Conservation (phyloP, 768 basidiomycete genomes). For the Kwoniella heveanensis region DNA sequence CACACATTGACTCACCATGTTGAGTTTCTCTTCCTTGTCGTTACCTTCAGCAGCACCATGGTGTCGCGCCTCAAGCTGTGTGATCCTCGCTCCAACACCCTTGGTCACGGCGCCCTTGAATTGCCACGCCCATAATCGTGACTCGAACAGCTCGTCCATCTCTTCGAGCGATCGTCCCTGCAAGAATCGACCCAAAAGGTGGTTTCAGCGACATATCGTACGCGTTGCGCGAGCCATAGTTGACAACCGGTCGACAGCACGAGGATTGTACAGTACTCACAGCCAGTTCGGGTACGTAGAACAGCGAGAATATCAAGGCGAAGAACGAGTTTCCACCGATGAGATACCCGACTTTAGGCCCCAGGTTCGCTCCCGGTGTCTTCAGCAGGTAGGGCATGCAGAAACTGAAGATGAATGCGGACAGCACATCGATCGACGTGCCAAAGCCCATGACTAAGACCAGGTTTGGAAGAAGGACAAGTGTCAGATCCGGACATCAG, state of each 20-base stretch:
- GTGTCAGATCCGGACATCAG: too few relatives aligned
- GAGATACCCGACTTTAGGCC: slow-evolving; percentile 15
- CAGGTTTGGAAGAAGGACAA: too few relatives aligned
- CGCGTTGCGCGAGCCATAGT: too few relatives aligned
- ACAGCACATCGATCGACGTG: slow-evolving; percentile 16
- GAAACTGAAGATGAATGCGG: slow-evolving; percentile 10
- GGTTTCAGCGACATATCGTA: too few relatives aligned
- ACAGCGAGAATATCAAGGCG: slow-evolving; percentile 13
- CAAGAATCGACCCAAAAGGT: too few relatives aligned
- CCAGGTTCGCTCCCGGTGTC: slow-evolving; percentile 5
- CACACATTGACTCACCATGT: not conserved
- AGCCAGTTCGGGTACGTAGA: slow-evolving; percentile 15
- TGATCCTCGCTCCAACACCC: slow-evolving; percentile 3
- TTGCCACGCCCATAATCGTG: slow-evolving; percentile 3
- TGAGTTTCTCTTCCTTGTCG: not conserved
- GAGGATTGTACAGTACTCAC: not conserved
- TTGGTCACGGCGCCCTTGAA: not conserved
- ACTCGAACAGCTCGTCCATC: slow-evolving; percentile 12
- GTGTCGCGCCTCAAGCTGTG: not conserved
- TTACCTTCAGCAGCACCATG: not conserved
- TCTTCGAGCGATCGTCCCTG: slow-evolving; percentile 13
- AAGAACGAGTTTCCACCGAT: slow-evolving; percentile 12
- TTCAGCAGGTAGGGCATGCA: slow-evolving; percentile 13
- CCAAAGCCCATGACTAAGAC: slow-evolving; percentile 13
- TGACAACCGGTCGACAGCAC: not conserved